A percentile compares a stretch with the other conserved stretches of the same genome.
phyloP scores from a whole-genome alignment of 2,329 filamentous ascomycete species.

The Myriosclerotinia duriaeana region DNA sequence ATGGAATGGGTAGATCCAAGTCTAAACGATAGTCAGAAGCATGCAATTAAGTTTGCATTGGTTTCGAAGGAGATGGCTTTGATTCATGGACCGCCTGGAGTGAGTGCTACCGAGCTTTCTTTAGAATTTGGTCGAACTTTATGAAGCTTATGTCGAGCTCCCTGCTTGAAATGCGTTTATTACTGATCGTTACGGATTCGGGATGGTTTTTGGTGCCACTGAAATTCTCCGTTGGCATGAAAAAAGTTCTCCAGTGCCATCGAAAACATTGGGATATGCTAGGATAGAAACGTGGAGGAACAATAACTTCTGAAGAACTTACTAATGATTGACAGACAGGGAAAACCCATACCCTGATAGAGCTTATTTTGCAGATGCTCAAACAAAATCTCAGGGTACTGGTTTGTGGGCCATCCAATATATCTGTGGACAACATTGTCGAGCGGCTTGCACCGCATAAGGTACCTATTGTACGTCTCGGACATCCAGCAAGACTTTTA shows the following conservation, averaged over 20 bases:
- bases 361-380: conserved; percentile 88
- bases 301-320: neutral
- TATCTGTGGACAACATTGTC: conserved; percentile 97
- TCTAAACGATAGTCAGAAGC: conserved; percentile 66
- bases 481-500: conserved; percentile 86
- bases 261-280: neutral
- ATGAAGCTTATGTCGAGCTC: neutral
- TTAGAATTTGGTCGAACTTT: neutral
- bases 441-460: conserved; percentile 84
- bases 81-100: conserved; percentile 90
- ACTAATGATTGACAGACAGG: conserved; percentile 59
- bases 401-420: conserved; percentile 96
- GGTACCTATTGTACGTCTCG: conserved; percentile 82
- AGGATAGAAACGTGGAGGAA: no score
- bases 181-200: conserved; percentile 16
- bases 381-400: conserved; percentile 71
- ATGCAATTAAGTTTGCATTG: conserved; percentile 77
- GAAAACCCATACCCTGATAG: conserved; percentile 94
- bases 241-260: neutral
- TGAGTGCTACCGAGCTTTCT: conserved; percentile 41
- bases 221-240: neutral
- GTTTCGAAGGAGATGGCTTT: conserved; percentile 78
- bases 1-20: conserved; percentile 61
- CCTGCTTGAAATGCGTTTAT: neutral
- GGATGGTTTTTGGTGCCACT: neutral